A percentile compares a stretch with the other conserved stretches of the same genome.
Conservation (phyloP, 495 filamentous ascomycete species). For the Neurospora tetrasperma region DNA sequence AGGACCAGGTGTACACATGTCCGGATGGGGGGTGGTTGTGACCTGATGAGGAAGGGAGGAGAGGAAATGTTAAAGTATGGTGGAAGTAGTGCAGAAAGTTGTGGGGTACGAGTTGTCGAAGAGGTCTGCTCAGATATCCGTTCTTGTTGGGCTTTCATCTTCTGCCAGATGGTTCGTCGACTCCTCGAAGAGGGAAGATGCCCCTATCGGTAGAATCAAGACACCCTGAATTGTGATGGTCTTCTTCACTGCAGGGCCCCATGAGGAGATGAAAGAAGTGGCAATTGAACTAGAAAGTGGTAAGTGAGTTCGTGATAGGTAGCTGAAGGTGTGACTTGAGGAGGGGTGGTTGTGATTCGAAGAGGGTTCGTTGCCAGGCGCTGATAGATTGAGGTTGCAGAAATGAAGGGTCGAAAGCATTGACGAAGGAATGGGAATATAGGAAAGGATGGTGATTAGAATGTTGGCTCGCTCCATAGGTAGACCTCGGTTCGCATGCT, state of each 20-base stretch:
- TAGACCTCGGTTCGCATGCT: neutral
- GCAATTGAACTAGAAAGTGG: neutral
- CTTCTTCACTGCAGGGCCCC: slow-evolving; percentile 11
- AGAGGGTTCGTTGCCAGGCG: neutral
- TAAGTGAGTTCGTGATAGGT: neutral
- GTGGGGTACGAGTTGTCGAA: neutral
- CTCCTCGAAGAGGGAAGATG: neutral
- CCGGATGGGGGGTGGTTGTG: neutral
- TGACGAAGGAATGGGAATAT: too few species aligned
- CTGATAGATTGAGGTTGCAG: neutral
- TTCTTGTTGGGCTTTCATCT: slow-evolving; percentile 28
- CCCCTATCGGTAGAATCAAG: neutral
- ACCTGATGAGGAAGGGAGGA: neutral
- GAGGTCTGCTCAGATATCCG: slow-evolving; percentile 33
- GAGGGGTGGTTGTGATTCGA: neutral
- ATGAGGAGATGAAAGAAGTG: neutral
- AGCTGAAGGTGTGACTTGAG: neutral
- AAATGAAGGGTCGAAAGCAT: neutral
- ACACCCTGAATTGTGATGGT: neutral
- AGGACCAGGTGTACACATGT: neutral
- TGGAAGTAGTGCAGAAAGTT: too few species aligned
- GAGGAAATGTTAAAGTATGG: neutral
- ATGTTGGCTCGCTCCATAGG: neutral
- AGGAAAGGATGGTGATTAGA: too few species aligned
- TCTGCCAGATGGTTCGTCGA: slow-evolving; percentile 4